A percentile compares a stretch with the other conserved stretches of the same genome.
phyloP scores from a whole-genome alignment of 1,284 basidiomycete species.

The Dichomitus squalens region DNA sequence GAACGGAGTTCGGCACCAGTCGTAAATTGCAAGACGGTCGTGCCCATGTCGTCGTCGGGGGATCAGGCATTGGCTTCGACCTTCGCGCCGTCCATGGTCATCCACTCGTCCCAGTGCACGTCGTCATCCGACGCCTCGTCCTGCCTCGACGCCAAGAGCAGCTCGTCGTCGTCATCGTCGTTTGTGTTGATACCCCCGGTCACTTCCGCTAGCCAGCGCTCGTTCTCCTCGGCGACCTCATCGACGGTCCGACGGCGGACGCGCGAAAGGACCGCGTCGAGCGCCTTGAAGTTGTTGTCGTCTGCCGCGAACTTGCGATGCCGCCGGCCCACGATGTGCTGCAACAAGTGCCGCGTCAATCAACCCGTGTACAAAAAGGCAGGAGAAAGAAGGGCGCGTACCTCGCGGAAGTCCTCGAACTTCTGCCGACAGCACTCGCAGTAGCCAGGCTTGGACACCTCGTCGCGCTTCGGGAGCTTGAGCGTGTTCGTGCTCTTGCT shows the following conservation, averaged over 20 bases:
- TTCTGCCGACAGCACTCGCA: conserved; percentile 96
- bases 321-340: conserved; percentile 81
- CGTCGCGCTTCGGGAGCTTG: conserved; percentile 74
- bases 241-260: conserved; percentile 67
- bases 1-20: not conserved
- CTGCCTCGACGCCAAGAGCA: conserved; percentile 18
- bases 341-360: conserved; percentile 1
- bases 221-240: conserved; percentile 39
- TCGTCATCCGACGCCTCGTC: conserved; percentile 24
- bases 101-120: conserved; percentile 34
- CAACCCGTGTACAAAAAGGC: not conserved
- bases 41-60: not conserved
- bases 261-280: conserved; percentile 80
- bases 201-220: conserved; percentile 8
- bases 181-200: conserved; percentile 11
- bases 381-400: conserved; percentile 33
- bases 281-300: conserved; percentile 77
- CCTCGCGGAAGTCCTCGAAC: conserved; percentile 87
- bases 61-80: conserved; percentile 12
- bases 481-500: conserved; percentile 80
- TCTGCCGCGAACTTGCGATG: conserved; percentile 90
- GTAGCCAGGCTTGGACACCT: conserved; percentile 92
- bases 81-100: conserved; percentile 20
- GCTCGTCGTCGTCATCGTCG: conserved; percentile 18
- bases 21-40: not conserved